Base-by-base conservation (phyloP, 108 stramenopile genomes). In the Cylindrotheca fusiformis region DNA sequence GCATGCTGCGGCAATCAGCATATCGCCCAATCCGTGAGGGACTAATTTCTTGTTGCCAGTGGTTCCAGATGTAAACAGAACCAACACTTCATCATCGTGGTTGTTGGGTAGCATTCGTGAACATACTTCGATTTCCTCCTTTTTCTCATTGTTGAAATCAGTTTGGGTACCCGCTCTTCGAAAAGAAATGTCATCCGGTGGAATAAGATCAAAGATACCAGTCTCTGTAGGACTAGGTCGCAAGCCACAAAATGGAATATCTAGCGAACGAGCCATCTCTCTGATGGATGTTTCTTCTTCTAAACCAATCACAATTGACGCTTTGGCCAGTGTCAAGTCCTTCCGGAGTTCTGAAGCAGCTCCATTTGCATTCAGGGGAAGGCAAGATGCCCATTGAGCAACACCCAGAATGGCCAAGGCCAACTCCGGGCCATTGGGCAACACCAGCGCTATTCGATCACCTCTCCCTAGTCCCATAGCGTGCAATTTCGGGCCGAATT, bases 21-120 rank as follows among this genome's bases (percentile, higher is more conserved):
- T 56, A 33, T 79, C 71, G 1, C 65, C 70, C 24, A 81, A 27
- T 6, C 25, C 20, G 55, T 82, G 74, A 2, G 84, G 82, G 0
- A 88, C 84, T 32, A 83, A 51, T 55, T 85, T 88, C 28, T 83
- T 83, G 55, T 66, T 64, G 1, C 81, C 81, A 19, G 80, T 80
- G 4, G 87, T 88, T 6, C 87, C 87, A 1, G 83, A 84, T 21
- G 84, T 88, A 33, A 80, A 82, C 48, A 88, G 49, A 2, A 88
- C 69, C 28, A 88, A 48, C 0, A 75, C 79, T 24, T 68, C 67
- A 36, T 84, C 79, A 20, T 63, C 32, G 26, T 47, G 48, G 4
- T 32, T n/a, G 52, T 80, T 75, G 33, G 76, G 54, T 19, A 46
- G 20, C 0, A 52, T 2, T 36, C 47, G 55, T 28, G 19, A 18